Conservation (phyloP, 2,329 filamentous ascomycete species). For the Teratosphaeria epicoccoides region DNA sequence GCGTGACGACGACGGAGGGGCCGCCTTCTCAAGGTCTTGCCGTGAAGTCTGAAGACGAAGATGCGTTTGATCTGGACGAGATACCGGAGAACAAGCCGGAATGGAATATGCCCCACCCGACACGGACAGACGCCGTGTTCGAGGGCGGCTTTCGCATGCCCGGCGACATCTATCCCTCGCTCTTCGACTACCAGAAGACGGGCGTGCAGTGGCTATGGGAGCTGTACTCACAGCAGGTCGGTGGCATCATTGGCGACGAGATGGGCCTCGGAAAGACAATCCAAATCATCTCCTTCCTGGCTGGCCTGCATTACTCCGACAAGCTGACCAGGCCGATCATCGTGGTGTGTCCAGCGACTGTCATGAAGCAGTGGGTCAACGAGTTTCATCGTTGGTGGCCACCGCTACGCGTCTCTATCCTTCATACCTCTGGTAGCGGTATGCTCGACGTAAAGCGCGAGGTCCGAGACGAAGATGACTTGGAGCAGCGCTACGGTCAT, state of each 20-base stretch:
- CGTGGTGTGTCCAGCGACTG: conserved; percentile 84
- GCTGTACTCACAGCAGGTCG: conserved; percentile 76
- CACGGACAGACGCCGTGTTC: conserved; percentile 62
- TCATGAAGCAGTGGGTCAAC: conserved; percentile 95
- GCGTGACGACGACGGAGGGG: conserved; percentile 2
- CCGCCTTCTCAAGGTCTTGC: conserved; percentile 9
- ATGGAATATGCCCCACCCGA: conserved; percentile 81
- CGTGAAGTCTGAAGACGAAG: conserved; percentile 27
- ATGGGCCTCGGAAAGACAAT: conserved; percentile 98
- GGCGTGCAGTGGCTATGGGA: conserved; percentile 95
- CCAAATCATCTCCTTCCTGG: conserved; percentile 70
- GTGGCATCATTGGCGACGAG: conserved; percentile 91
- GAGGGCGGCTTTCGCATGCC: conserved; percentile 70
- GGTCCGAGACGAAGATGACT: conserved; percentile 50
- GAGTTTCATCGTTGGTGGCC: conserved; percentile 99
- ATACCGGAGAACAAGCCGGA: conserved; percentile 42
- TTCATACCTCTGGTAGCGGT: conserved; percentile 90
- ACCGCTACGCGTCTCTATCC: conserved; percentile 86
- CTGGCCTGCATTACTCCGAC: conserved; percentile 83
- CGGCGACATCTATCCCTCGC: conserved; percentile 80
- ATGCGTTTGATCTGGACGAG: conserved; percentile 20
- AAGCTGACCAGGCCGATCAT: conserved; percentile 76
- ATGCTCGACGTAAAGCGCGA: conserved; percentile 71
- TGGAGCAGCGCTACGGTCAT: conserved; percentile 41
- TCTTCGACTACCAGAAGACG: conserved; percentile 96